Conservation (phyloP, 495 filamentous ascomycete species). For the Penicillium angulare region DNA sequence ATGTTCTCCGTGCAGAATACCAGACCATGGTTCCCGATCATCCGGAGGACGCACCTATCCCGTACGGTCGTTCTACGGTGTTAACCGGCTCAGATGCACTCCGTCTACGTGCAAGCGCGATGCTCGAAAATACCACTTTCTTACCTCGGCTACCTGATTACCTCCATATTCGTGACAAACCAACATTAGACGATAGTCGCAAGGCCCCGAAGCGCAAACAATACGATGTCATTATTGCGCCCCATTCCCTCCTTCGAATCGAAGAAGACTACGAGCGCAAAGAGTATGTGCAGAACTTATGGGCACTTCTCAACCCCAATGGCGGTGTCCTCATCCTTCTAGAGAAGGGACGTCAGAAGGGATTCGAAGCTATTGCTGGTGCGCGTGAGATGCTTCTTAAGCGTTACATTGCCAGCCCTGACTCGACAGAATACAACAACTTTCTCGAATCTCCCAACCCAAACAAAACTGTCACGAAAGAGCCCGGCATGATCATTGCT, state of each 20-base stretch:
- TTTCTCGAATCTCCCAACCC: slow-evolving; percentile 35
- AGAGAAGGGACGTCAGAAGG: slow-evolving; percentile 87
- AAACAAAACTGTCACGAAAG: slow-evolving; percentile 49
- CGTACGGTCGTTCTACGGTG: slow-evolving; percentile 60
- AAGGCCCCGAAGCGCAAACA: slow-evolving; percentile 62
- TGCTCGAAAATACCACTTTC: slow-evolving; percentile 88
- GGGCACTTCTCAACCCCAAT: slow-evolving; percentile 77
- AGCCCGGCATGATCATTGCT: slow-evolving; percentile 87
- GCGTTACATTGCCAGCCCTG: slow-evolving; percentile 68
- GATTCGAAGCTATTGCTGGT: slow-evolving; percentile 87
- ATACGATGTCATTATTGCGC: slow-evolving; percentile 87
- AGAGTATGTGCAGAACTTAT: slow-evolving; percentile 77
- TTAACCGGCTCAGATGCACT: slow-evolving; percentile 62
- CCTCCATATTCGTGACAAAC: slow-evolving; percentile 55
- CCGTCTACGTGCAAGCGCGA: slow-evolving; percentile 68
- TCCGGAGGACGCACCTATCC: slow-evolving; percentile 36
- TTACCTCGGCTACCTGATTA: slow-evolving; percentile 92
- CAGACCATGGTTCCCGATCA: slow-evolving; percentile 55
- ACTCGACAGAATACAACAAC: slow-evolving; percentile 44
- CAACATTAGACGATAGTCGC: slow-evolving; percentile 44
- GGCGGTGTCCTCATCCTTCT: slow-evolving; percentile 85
- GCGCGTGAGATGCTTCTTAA: slow-evolving; percentile 76
- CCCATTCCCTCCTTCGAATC: slow-evolving; percentile 74
- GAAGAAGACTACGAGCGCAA: slow-evolving; percentile 73
- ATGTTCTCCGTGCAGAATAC: slow-evolving; percentile 78